A percentile compares a stretch with the other conserved stretches of the same genome.
Evolutionary conservation across 257 asterid genomes (phyloP).

Genomic region (Salvia splendens): DNA sequence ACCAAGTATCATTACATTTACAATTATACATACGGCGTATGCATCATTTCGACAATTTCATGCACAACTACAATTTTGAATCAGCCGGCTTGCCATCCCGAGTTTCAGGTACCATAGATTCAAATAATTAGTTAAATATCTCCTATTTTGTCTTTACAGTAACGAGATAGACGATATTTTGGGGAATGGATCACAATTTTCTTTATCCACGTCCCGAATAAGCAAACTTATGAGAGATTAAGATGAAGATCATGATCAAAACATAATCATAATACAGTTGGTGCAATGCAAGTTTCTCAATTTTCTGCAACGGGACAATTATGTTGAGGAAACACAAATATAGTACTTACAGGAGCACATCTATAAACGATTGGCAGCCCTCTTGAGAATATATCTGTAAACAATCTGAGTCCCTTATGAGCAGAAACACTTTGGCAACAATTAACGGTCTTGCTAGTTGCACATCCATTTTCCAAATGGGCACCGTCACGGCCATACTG

Average conservation of each 20-base stretch:
- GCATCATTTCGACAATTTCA: not conserved
- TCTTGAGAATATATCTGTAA: slow-evolving; percentile 62
- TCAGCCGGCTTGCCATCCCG: not conserved
- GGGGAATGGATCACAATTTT: not conserved
- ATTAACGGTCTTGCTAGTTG: slow-evolving; percentile 25
- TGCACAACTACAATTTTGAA: not conserved
- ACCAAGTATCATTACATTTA: not conserved
- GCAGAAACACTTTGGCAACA: slow-evolving; percentile 22
- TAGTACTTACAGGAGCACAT: slow-evolving; percentile 84
- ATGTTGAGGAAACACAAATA: not conserved
- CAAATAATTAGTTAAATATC: not conserved
- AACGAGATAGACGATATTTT: not conserved
- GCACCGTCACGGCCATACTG: slow-evolving; percentile 95
- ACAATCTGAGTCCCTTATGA: slow-evolving; percentile 46
- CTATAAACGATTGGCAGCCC: slow-evolving; percentile 75
- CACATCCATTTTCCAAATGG: slow-evolving; percentile 67
- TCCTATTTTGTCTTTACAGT: not conserved
- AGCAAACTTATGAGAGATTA: not conserved
- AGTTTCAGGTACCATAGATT: not conserved
- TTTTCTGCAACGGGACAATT: too few relatives aligned
- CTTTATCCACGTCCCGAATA: not conserved
- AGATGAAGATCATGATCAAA: not conserved
- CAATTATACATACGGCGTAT: not conserved
- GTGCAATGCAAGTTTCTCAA: not conserved
- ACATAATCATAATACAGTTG: slow-evolving; percentile 2